These are phyloP conservation scores for Cutaneotrichosporon dermatis DNA, from an alignment of 1,284 basidiomycete genomes.

Conservation along the genomic window DNA sequence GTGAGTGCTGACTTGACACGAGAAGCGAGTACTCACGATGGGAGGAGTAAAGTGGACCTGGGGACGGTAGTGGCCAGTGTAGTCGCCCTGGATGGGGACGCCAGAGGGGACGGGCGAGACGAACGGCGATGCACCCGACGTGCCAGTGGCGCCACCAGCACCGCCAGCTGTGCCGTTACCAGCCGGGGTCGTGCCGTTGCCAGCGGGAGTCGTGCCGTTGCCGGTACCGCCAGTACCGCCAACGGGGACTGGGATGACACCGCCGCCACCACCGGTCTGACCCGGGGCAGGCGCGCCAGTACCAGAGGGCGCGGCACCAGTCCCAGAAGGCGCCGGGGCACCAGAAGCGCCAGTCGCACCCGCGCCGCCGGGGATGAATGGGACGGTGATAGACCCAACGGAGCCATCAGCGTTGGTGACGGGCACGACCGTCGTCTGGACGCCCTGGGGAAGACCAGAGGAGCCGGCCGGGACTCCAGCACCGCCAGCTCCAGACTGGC, in stretches of 20 bases:
- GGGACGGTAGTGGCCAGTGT: slow-evolving; percentile 27
- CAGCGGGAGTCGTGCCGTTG: background rate
- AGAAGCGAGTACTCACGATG: slow-evolving; percentile 24
- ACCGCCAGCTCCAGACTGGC: no score
- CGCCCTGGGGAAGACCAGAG: background rate
- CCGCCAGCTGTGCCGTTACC: background rate
- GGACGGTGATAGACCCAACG: background rate
- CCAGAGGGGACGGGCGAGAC: slow-evolving; percentile 1
- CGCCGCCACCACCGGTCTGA: background rate
- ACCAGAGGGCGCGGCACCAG: no score
- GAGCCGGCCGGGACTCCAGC: no score
- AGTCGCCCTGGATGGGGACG: slow-evolving; percentile 17
- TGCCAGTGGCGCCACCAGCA: background rate
- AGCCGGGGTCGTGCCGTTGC: background rate
- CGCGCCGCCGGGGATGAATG: background rate
- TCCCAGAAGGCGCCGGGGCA: no score
- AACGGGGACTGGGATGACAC: background rate
- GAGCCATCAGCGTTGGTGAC: background rate
- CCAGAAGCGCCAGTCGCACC: no score
- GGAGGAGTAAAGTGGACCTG: slow-evolving; percentile 37
- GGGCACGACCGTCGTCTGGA: background rate
- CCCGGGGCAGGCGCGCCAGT: no score
- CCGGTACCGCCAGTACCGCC: background rate
- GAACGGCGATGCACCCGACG: background rate
- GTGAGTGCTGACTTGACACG: no score